These are phyloP conservation scores for Crucihimalaya himalaica DNA, from an alignment of 345 rosid species.

Conservation along the genomic window DNA sequence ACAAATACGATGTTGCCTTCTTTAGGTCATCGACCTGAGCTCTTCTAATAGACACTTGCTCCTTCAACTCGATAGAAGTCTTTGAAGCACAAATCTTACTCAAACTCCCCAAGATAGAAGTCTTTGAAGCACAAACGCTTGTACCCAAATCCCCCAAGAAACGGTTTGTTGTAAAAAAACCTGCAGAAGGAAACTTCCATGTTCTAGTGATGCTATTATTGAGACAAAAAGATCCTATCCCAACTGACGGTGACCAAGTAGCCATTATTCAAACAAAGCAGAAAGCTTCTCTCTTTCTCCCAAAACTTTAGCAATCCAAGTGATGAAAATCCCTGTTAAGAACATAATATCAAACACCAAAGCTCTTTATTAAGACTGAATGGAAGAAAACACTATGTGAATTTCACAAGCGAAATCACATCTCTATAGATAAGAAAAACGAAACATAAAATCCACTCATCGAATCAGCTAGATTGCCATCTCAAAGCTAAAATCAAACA, in stretches of 20 bases:
- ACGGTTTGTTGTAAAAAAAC: conserved; percentile 31
- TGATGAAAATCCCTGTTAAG: conserved; percentile 26
- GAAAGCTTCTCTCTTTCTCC: conserved; percentile 18
- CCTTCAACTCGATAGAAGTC: conserved; percentile 51
- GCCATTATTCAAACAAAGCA: conserved; percentile 49
- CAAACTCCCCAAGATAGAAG: too few relatives aligned
- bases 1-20: conserved; percentile 56
- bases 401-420: not conserved
- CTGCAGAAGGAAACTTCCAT: conserved; percentile 42
- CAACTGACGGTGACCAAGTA: conserved; percentile 45
- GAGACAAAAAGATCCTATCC: conserved; percentile 40
- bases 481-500: not conserved
- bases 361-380: not conserved
- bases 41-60: conserved; percentile 38
- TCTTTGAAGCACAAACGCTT: conserved; percentile 49
- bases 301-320: conserved; percentile 17
- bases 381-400: not conserved
- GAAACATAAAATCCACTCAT: not conserved
- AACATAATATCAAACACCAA: conserved; percentile 6
- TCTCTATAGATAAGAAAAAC: too few relatives aligned
- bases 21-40: conserved; percentile 44
- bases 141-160: conserved; percentile 33
- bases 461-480: conserved; percentile 3
- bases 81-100: conserved; percentile 52
- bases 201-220: conserved; percentile 40